Evolutionary conservation across 768 basidiomycete genomes (phyloP), one percentile per base, ranked within the genome.

Genomic region (Antrodiella citrinella): DNA sequence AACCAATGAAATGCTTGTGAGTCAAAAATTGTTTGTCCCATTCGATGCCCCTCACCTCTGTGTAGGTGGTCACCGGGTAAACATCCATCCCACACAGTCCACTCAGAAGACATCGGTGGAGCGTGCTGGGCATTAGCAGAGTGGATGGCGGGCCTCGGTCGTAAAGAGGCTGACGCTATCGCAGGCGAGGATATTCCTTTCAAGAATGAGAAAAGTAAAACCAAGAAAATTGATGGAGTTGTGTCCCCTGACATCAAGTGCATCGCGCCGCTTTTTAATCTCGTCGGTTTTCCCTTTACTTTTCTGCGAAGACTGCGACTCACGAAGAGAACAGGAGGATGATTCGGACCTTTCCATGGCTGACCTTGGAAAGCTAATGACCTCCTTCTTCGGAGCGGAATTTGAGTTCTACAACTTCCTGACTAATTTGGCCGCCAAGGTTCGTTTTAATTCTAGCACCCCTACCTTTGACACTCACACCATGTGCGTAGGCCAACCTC

Each of bases 1-100:
- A 86, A 57, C 86, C 88, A 1, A 87, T 93, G 82, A 90, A 87
- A 63, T 85, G 82, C 9, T 72, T 91, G 87, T 91, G 58, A 56
- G 82, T 39, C 40, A 30, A 25, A 53, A 44, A 18, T 26, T 20
- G 26, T 26, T 15, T 25, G 26, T 43, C 40, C 49, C 23, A 48
- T 50, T 12, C 30, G 50, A n/a, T n/a, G n/a, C n/a, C n/a, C n/a
- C n/a, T n/a, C n/a, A n/a, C n/a, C n/a, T n/a, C n/a, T n/a, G n/a
- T n/a, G 12, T 55, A 90, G 88, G 63, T 88, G 87, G 85, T 78
- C 83, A 7, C 87, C 87, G 4, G 86, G 88, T 24, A 84, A 81
- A 64, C 77, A 86, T 53, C 74, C 82, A 10, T 80, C 79, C 20
- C 75, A 91, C 59, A 89, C 87, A 0, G 69, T 91, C 39, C 91